These are phyloP conservation scores for Botrytis paeoniae DNA, from an alignment of 2,329 filamentous ascomycete species.

Conservation along the genomic window DNA sequence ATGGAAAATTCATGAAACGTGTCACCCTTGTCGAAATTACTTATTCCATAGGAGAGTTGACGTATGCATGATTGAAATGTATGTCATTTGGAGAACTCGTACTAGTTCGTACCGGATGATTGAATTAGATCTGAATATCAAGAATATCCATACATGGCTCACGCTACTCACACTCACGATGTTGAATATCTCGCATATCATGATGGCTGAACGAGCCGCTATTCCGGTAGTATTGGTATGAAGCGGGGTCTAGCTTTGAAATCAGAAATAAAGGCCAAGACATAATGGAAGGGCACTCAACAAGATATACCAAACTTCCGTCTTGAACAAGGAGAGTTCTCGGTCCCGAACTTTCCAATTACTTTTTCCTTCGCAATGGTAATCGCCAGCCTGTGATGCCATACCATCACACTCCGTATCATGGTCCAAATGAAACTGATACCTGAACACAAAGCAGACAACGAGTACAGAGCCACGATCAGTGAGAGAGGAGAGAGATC, in stretches of 20 bases:
- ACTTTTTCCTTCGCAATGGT: background rate
- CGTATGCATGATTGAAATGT: background rate
- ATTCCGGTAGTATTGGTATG: background rate
- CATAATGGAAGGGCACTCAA: no score
- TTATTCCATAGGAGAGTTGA: background rate
- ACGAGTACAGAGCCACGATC: rapidly evolving
- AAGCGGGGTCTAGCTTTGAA: background rate
- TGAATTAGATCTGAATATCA: background rate
- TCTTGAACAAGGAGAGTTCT: background rate
- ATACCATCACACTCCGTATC: background rate
- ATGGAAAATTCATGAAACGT: background rate
- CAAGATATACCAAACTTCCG: background rate
- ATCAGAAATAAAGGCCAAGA: no score
- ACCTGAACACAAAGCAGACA: background rate
- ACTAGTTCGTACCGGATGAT: background rate
- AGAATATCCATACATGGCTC: background rate
- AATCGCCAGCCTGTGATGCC: background rate
- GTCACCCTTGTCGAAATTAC: background rate
- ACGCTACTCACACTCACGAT: background rate
- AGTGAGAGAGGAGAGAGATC: background rate
- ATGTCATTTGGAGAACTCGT: background rate
- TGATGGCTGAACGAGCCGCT: background rate
- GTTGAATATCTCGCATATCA: background rate
- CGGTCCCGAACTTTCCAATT: background rate
- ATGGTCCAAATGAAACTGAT: background rate